Percentiles rank a stretch among this genome's conserved stretches.
phyloP scores from a whole-genome alignment of 352 stramenopile species.

The Phytophthora pisi region DNA sequence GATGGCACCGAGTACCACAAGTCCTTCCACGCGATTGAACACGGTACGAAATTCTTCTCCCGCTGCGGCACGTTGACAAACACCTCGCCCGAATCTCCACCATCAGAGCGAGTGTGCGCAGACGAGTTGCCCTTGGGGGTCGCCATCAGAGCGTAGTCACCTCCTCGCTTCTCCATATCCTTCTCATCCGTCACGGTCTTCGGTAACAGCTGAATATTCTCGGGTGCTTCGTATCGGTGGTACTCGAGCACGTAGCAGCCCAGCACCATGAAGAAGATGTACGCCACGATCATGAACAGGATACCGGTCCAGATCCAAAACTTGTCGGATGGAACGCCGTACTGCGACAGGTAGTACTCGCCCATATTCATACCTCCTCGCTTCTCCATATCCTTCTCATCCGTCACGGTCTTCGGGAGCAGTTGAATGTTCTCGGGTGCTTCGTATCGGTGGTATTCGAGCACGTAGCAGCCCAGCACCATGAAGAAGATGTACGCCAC shows the following conservation, averaged over 20 bases:
- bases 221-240: constrained; percentile 34
- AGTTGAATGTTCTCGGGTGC: constrained; percentile 25
- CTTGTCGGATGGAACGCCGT: constrained; percentile 26
- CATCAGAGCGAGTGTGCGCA: too few species aligned
- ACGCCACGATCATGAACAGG: constrained; percentile 33
- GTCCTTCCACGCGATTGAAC: constrained; percentile 40
- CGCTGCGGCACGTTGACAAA: constrained; percentile 9
- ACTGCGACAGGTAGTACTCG: constrained; percentile 35
- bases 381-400: constrained; percentile 22
- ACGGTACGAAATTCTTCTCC: constrained; percentile 32
- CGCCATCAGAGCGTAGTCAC: too few species aligned
- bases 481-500: constrained; percentile 37
- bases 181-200: constrained; percentile 4
- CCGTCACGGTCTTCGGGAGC: neutral
- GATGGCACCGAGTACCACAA: constrained; percentile 40
- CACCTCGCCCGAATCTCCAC: too few species aligned
- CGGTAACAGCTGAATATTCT: constrained; percentile 18
- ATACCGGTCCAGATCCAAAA: constrained; percentile 36
- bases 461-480: constrained; percentile 28
- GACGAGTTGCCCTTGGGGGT: too few species aligned
- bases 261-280: constrained; percentile 38
- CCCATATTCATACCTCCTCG: neutral
- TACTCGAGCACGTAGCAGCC: constrained; percentile 40
- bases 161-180: constrained; percentile 18
- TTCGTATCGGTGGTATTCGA: constrained; percentile 43